These are phyloP conservation scores for Tausonia pullulans DNA, from an alignment of 1,284 basidiomycete genomes.

Conservation along the genomic window DNA sequence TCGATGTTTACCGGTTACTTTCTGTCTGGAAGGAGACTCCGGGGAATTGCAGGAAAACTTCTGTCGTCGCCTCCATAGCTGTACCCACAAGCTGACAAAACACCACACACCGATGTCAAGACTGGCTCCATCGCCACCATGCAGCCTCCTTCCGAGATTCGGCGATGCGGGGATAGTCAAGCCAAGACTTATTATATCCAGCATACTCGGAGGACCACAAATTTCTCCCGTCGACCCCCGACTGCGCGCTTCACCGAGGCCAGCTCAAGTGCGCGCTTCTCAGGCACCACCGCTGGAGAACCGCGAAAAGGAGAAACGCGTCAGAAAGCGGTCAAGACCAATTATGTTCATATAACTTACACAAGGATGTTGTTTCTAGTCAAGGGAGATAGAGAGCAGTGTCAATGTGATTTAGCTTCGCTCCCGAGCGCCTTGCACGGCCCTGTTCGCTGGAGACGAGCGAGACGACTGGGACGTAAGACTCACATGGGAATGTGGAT, in stretches of 20 bases:
- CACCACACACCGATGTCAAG: no score
- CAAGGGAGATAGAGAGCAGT: not conserved
- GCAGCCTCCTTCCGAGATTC: no score
- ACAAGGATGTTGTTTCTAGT: constrained; percentile 5
- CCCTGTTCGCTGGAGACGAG: constrained; percentile 6
- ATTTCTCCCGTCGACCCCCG: not conserved
- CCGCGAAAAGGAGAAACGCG: not conserved
- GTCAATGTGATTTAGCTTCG: not conserved
- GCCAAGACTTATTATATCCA: not conserved
- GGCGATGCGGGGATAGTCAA: not conserved
- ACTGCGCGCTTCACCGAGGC: not conserved
- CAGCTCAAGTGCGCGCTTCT: not conserved
- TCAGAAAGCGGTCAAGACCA: not conserved
- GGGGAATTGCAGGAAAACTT: no score
- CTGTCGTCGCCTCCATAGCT: no score
- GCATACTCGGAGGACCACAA: not conserved
- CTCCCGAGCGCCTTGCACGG: not conserved
- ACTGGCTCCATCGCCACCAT: no score
- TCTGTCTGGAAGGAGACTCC: no score
- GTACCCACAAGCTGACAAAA: no score
- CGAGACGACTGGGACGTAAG: constrained; percentile 5
- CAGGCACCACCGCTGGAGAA: constrained; percentile 1
- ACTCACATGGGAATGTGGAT: constrained; percentile 92
- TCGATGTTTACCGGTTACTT: no score
- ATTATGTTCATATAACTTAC: not conserved